These are phyloP conservation scores for Blastomyces emzantsi DNA, from an alignment of 2,329 filamentous ascomycete genomes.

Conservation along the genomic window DNA sequence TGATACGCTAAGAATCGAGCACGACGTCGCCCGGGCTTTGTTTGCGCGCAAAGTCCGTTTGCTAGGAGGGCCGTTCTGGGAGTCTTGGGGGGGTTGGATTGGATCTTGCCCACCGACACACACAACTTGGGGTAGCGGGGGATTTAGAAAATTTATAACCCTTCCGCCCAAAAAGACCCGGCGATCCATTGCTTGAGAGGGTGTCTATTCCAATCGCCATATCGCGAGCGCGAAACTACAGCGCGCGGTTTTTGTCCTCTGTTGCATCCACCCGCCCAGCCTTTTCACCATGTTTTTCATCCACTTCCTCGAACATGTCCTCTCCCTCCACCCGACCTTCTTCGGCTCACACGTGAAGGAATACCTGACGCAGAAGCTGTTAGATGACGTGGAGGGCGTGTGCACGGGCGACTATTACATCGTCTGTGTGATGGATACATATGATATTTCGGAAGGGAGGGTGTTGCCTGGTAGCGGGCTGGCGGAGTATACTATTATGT, in stretches of 20 bases:
- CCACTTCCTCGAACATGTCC: conserved; percentile 88
- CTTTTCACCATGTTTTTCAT: conserved; percentile 80
- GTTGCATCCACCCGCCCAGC: background rate
- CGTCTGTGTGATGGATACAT: conserved; percentile 94
- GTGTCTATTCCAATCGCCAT: background rate
- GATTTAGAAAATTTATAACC: background rate
- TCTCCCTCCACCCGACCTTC: conserved; percentile 93
- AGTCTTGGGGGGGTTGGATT: background rate
- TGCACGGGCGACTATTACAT: conserved; percentile 96
- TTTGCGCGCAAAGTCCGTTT: background rate
- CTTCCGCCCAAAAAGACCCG: background rate
- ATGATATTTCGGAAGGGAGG: conserved; percentile 86
- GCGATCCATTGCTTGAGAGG: background rate
- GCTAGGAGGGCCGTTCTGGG: background rate
- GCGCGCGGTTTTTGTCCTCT: background rate
- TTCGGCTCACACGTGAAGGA: conserved; percentile 92
- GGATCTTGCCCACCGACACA: background rate
- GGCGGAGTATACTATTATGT: conserved; percentile 90
- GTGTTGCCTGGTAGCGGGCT: conserved; percentile 86
- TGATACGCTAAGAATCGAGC: conserved; percentile 4
- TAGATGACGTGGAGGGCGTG: conserved; percentile 89
- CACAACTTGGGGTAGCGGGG: background rate
- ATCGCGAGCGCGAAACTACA: background rate
- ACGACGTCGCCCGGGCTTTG: conserved; percentile 4
- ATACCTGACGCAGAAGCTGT: conserved; percentile 77